Conservation (phyloP, 106 monocot genomes). For the Agapanthus africanus region DNA sequence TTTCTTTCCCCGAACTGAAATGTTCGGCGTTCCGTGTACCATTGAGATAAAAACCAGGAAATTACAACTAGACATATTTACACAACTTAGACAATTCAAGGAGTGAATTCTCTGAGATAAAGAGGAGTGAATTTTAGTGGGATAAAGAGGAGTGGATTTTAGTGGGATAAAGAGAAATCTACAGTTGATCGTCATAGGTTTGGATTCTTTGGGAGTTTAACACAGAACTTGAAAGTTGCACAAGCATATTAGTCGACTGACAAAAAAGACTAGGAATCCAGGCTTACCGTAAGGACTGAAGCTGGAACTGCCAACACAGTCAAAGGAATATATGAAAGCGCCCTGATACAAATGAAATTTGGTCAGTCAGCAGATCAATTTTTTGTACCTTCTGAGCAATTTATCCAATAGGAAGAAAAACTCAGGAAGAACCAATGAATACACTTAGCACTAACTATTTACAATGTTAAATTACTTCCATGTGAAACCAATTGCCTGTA, state of each 20-base stretch:
- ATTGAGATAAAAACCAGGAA: too few relatives aligned
- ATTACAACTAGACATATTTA: too few relatives aligned
- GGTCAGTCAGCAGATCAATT: background rate
- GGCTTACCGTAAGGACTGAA: conserved; percentile 87
- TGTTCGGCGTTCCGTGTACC: too few relatives aligned
- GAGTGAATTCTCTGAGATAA: too few relatives aligned
- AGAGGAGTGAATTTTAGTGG: too few relatives aligned
- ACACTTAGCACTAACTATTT: too few relatives aligned
- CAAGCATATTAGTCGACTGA: background rate
- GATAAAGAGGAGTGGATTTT: background rate
- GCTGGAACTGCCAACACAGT: conserved; percentile 95
- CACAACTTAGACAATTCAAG: too few relatives aligned
- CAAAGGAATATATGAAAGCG: conserved; percentile 86
- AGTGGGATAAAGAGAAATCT: background rate
- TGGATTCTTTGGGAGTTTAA: background rate
- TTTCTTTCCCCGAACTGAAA: too few relatives aligned
- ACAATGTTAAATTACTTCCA: too few relatives aligned
- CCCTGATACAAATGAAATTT: conserved; percentile 36
- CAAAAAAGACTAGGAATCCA: conserved; percentile 6
- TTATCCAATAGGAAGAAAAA: background rate
- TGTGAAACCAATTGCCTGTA: too few relatives aligned
- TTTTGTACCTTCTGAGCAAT: background rate
- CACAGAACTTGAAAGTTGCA: background rate
- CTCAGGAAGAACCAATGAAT: background rate
- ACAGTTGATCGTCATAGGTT: background rate